Evolutionary conservation across 2,329 filamentous ascomycete species (phyloP).

Genomic region (Colletotrichum melonis): DNA sequence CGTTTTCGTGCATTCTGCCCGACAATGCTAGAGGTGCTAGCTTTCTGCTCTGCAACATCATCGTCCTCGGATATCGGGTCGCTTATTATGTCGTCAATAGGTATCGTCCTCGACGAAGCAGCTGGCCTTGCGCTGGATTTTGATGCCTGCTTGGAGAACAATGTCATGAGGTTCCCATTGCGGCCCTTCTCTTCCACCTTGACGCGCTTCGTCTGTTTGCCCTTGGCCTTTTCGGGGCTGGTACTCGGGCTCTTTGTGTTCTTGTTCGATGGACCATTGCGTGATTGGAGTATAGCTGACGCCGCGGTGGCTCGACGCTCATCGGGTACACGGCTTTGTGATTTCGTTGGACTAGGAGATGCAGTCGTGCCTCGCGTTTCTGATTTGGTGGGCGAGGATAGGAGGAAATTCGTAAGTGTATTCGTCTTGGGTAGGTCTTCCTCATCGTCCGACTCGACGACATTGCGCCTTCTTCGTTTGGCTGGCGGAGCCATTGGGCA

Average conservation of each 20-base stretch:
- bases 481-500: constrained; percentile 65
- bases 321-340: not conserved
- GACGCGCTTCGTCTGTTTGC: constrained; percentile 44
- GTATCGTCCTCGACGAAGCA: constrained; percentile 44
- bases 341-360: constrained; percentile 56
- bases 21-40: constrained; percentile 64
- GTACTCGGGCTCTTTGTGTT: constrained; percentile 52
- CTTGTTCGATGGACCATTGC: constrained; percentile 39
- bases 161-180: constrained; percentile 66
- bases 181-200: constrained; percentile 63
- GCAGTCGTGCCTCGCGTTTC: constrained; percentile 45
- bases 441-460: constrained; percentile 63
- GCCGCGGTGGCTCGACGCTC: not conserved
- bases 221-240: constrained; percentile 61
- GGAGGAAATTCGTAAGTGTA: constrained; percentile 64
- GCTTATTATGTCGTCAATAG: constrained; percentile 62
- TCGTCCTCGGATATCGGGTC: constrained; percentile 72
- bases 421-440: constrained; percentile 54
- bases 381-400: constrained; percentile 60
- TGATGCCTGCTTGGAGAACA: constrained; percentile 72
- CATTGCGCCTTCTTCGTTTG: constrained; percentile 69
- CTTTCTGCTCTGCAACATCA: constrained; percentile 62
- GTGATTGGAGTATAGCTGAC: constrained; percentile 39
- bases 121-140: constrained; percentile 45
- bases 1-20: constrained; percentile 67